Conservation (phyloP, 192 early-diverging fungal species). For the Entomortierella beljakovae region DNA sequence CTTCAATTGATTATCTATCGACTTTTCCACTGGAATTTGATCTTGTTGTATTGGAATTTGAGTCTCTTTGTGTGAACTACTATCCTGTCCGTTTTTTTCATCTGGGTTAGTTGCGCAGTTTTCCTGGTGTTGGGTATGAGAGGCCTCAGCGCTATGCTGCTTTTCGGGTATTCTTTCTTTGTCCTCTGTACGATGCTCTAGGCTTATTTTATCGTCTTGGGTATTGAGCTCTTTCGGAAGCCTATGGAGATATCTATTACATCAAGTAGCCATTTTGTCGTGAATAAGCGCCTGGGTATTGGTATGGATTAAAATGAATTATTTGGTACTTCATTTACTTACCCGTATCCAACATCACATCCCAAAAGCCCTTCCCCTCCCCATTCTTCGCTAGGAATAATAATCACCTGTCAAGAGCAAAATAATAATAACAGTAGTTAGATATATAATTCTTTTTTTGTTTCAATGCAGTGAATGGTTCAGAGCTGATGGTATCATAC, state of each 20-base stretch:
- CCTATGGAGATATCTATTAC: slow-evolving; percentile 24
- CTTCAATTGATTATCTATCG: too few relatives aligned
- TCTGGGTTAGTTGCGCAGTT: too few relatives aligned
- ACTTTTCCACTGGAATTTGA: too few relatives aligned
- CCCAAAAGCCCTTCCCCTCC: slow-evolving; percentile 76
- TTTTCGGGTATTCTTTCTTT: not conserved
- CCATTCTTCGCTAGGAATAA: slow-evolving; percentile 74
- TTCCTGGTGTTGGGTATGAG: too few relatives aligned
- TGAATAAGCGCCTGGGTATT: not conserved
- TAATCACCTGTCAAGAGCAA: slow-evolving; percentile 62
- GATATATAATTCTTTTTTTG: not conserved
- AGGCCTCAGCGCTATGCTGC: too few relatives aligned
- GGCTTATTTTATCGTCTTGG: not conserved
- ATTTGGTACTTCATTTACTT: not conserved
- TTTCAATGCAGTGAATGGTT: not conserved
- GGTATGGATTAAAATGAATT: too few relatives aligned
- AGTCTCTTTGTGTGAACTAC: too few relatives aligned
- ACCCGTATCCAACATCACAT: slow-evolving; percentile 80
- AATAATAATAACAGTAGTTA: not conserved
- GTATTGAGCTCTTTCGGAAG: slow-evolving; percentile 1
- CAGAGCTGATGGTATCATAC: too few relatives aligned
- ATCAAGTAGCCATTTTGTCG: not conserved
- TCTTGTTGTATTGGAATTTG: too few relatives aligned
- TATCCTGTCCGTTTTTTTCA: not conserved
- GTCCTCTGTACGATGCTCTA: not conserved